Conservation (phyloP, 1,139 yeast genomes). For the Geotrichum klebahnii region DNA sequence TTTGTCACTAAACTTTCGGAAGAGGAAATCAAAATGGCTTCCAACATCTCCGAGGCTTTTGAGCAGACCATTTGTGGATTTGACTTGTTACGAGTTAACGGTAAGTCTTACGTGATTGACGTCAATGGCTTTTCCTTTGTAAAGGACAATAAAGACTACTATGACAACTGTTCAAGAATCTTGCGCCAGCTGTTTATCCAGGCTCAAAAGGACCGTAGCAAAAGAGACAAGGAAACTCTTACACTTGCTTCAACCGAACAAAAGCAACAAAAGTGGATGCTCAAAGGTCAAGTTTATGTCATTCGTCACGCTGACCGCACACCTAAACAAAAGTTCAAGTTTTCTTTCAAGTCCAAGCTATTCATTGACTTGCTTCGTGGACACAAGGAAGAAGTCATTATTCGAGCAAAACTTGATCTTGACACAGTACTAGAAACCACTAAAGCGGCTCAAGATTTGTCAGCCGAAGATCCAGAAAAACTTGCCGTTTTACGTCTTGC, state of each 20-base stretch:
- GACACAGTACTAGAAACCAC: constrained; percentile 83
- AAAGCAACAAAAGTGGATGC: constrained; percentile 92
- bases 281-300: constrained; percentile 87
- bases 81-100: constrained; percentile 84
- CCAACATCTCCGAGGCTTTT: constrained; percentile 66
- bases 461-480: constrained; percentile 76
- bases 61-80: constrained; percentile 98
- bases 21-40: constrained; percentile 77
- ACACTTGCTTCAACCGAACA: constrained; percentile 48
- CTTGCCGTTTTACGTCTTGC: constrained; percentile 74
- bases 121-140: constrained; percentile 98
- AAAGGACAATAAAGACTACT: constrained; percentile 82
- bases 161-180: constrained; percentile 77
- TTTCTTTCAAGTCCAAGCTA: constrained; percentile 82
- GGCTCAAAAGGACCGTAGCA: constrained; percentile 53
- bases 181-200: constrained; percentile 66
- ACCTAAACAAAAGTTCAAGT: constrained; percentile 97
- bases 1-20: constrained; percentile 75
- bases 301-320: constrained; percentile 98
- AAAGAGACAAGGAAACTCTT: constrained; percentile 24
- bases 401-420: constrained; percentile 81
- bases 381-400: constrained; percentile 91
- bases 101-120: constrained; percentile 88
- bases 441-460: constrained; percentile 69
- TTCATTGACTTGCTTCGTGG: constrained; percentile 88